These are phyloP conservation scores for Smithsoniella earleae DNA, from an alignment of 163 green algal genomes.

Conservation along the genomic window DNA sequence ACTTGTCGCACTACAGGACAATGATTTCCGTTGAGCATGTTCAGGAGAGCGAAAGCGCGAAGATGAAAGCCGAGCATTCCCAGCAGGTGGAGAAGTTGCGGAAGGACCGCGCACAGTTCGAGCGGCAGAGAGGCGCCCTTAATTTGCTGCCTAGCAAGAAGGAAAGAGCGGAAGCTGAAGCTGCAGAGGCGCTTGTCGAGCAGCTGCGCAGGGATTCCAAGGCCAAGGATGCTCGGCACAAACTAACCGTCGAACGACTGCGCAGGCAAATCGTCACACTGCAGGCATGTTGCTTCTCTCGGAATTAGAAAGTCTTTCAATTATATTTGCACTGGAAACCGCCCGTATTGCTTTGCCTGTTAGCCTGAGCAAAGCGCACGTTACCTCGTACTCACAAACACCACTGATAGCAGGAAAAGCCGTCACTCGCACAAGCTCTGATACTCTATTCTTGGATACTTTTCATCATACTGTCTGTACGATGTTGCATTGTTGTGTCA, in stretches of 20 bases:
- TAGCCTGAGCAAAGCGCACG: background rate
- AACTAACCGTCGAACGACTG: conserved; percentile 70
- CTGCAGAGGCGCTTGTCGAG: conserved; percentile 54
- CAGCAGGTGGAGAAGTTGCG: conserved; percentile 41
- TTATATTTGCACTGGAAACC: background rate
- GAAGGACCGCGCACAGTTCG: conserved; percentile 48
- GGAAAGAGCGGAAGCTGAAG: conserved; percentile 51
- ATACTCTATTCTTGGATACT: background rate
- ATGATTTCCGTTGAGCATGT: too few species aligned
- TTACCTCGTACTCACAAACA: background rate
- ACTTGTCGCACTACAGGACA: too few species aligned
- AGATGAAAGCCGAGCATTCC: conserved; percentile 9
- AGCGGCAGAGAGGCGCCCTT: conserved; percentile 54
- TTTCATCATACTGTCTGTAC: background rate
- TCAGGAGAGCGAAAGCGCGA: background rate
- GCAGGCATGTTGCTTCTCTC: conserved; percentile 41
- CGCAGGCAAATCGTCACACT: conserved; percentile 63
- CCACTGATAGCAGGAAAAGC: background rate
- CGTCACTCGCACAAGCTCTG: background rate
- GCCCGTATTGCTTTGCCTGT: background rate
- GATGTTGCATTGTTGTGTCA: background rate
- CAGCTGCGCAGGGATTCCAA: conserved; percentile 47
- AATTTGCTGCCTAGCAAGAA: conserved; percentile 63
- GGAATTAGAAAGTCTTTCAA: background rate
- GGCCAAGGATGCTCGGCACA: conserved; percentile 59